These are phyloP conservation scores for Suhomyces ambrosiae DNA, from an alignment of 1,139 yeast species.

Conservation along the genomic window DNA sequence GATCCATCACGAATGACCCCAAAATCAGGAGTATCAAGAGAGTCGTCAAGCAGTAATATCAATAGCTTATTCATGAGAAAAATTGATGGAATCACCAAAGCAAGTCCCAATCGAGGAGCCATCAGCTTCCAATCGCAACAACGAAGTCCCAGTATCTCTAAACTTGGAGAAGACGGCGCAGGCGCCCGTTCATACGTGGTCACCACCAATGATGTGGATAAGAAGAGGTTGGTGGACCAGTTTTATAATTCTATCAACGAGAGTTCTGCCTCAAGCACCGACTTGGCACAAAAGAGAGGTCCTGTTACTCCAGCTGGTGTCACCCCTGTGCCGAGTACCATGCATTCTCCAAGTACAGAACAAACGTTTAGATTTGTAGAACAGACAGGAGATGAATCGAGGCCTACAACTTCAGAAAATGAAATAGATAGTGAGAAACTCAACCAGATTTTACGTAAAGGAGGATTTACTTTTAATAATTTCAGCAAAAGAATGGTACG, in stretches of 20 bases:
- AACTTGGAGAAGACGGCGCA: slow-evolving; percentile 9
- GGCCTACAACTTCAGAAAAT: neutral
- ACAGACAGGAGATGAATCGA: slow-evolving; percentile 1
- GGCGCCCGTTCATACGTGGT: slow-evolving; percentile 10
- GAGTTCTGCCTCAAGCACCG: slow-evolving; percentile 8
- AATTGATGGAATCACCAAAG: slow-evolving; percentile 13
- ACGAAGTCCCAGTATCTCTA: slow-evolving; percentile 13
- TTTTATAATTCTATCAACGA: slow-evolving; percentile 32
- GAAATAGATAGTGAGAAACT: slow-evolving; percentile 18
- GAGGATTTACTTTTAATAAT: slow-evolving; percentile 27
- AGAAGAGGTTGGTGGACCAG: slow-evolving; percentile 44
- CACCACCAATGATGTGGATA: slow-evolving; percentile 19
- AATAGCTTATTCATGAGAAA: slow-evolving; percentile 18
- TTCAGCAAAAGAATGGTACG: slow-evolving; percentile 19
- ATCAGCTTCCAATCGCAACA: slow-evolving; percentile 16
- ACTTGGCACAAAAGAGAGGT: slow-evolving; percentile 9
- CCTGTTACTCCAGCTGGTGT: slow-evolving; percentile 2
- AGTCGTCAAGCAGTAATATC: slow-evolving; percentile 10
- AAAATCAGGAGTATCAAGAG: slow-evolving; percentile 9
- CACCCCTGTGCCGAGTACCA: slow-evolving; percentile 5
- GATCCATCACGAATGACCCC: slow-evolving; percentile 3
- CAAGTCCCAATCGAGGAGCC: slow-evolving; percentile 11
- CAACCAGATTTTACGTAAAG: slow-evolving; percentile 22
- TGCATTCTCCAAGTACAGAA: slow-evolving; percentile 14
- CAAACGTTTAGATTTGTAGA: slow-evolving; percentile 11